phyloP scores from a whole-genome alignment of 2,329 filamentous ascomycete genomes.

The Colletotrichum lentis region DNA sequence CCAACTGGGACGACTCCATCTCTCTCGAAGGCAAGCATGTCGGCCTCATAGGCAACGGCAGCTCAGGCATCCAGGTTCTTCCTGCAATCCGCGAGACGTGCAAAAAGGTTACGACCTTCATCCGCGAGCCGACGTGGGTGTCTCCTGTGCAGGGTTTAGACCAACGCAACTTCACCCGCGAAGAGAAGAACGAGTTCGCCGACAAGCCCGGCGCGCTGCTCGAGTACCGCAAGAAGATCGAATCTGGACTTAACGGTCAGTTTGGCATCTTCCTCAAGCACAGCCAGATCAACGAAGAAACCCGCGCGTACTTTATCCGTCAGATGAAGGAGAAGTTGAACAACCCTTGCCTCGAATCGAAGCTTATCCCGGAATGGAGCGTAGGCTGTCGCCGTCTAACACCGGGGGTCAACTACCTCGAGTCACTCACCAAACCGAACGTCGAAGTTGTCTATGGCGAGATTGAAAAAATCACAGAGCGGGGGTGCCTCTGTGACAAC shows the following conservation, averaged over 20 bases:
- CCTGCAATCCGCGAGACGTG: slow-evolving; percentile 56
- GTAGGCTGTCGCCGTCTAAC: slow-evolving; percentile 42
- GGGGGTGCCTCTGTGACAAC: slow-evolving; percentile 43
- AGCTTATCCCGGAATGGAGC: slow-evolving; percentile 39
- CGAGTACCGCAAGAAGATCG: slow-evolving; percentile 54
- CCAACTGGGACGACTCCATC: slow-evolving; percentile 58
- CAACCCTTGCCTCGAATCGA: slow-evolving; percentile 42
- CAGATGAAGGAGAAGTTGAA: slow-evolving; percentile 51
- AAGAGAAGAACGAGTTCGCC: slow-evolving; percentile 53
- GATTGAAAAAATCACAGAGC: slow-evolving; percentile 44
- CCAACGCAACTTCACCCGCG: slow-evolving; percentile 51
- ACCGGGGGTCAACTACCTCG: slow-evolving; percentile 41
- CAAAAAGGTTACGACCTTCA: slow-evolving; percentile 57
- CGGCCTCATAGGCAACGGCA: slow-evolving; percentile 55
- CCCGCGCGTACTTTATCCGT: slow-evolving; percentile 50
- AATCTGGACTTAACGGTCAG: slow-evolving; percentile 55
- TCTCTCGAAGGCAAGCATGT: slow-evolving; percentile 51
- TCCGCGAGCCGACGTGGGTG: slow-evolving; percentile 61
- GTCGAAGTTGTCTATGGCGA: slow-evolving; percentile 50
- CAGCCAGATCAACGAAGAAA: slow-evolving; percentile 51
- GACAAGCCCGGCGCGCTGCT: slow-evolving; percentile 50
- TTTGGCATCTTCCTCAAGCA: slow-evolving; percentile 57
- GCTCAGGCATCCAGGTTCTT: slow-evolving; percentile 57
- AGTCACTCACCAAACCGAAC: slow-evolving; percentile 40
- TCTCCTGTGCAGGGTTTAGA: slow-evolving; percentile 54